phyloP scores from a whole-genome alignment of 306 rosid genomes.

The Senna siamea region DNA sequence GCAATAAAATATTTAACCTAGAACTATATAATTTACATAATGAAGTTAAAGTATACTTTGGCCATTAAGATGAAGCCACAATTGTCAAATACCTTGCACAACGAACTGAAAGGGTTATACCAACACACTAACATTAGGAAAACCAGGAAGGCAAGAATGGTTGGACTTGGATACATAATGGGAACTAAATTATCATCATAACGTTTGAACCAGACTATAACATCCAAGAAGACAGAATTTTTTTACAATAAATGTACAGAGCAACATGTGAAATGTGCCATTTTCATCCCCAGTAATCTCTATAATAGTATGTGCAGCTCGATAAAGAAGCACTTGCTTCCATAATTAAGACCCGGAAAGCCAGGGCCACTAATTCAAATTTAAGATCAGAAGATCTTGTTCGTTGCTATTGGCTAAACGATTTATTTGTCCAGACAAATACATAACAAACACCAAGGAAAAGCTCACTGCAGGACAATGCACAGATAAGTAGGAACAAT shows the following conservation, averaged over 20 bases:
- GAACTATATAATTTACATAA: slow-evolving; percentile 2
- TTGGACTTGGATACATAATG: slow-evolving; percentile 1
- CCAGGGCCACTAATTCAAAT: too few relatives aligned
- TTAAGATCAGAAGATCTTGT: slow-evolving; percentile 6
- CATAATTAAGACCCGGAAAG: too few relatives aligned
- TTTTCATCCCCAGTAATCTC: neutral
- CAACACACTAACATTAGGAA: slow-evolving; percentile 18
- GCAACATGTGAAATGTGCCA: neutral
- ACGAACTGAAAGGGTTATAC: slow-evolving; percentile 17
- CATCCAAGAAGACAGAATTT: slow-evolving; percentile 1
- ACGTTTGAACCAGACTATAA: neutral
- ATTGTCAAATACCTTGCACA: slow-evolving; percentile 19
- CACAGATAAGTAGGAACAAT: slow-evolving; percentile 7
- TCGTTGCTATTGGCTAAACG: neutral
- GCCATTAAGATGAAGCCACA: slow-evolving; percentile 9
- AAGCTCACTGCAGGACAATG: neutral
- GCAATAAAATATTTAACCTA: slow-evolving; percentile 11
- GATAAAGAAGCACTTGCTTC: neutral
- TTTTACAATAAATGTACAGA: too few relatives aligned
- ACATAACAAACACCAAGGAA: too few relatives aligned
- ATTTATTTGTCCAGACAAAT: neutral
- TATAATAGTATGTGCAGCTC: neutral
- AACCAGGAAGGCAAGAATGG: neutral
- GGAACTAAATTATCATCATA: slow-evolving; percentile 13
- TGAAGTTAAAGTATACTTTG: slow-evolving; percentile 14